These are phyloP conservation scores for Lasiodiplodia theobromae DNA, from an alignment of 2,329 filamentous ascomycete genomes.

Conservation along the genomic window DNA sequence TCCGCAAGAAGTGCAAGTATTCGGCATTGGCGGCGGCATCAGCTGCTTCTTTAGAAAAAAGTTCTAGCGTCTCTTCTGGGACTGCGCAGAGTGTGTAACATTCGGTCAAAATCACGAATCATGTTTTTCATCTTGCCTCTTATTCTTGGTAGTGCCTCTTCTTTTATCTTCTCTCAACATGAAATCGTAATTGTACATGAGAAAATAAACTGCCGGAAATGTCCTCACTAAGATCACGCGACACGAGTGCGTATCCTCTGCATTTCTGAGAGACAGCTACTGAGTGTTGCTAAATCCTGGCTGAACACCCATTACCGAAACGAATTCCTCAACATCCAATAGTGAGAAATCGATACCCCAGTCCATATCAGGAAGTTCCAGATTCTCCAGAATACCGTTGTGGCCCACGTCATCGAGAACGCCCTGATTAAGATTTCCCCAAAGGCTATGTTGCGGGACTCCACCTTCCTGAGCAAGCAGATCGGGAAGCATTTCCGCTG, in stretches of 20 bases:
- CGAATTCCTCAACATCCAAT: constrained; percentile 14
- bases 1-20: constrained; percentile 73
- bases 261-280: neutral
- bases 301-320: constrained; percentile 5
- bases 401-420: neutral
- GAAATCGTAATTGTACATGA: no score
- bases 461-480: neutral
- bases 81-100: neutral
- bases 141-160: no score
- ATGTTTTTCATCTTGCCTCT: no score
- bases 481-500: neutral
- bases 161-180: no score
- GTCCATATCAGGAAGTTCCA: constrained; percentile 3
- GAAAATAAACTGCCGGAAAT: no score
- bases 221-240: no score
- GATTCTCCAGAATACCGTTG: neutral
- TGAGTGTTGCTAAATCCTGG: neutral
- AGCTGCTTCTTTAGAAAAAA: neutral
- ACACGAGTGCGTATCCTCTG: no score
- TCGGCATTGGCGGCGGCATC: constrained; percentile 65
- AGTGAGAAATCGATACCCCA: constrained; percentile 9
- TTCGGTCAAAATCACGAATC: neutral
- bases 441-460: neutral
- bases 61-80: neutral
- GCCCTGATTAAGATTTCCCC: neutral